phyloP scores from a whole-genome alignment of 2,329 filamentous ascomycete species.

The Drechslerella coelobrocha region DNA sequence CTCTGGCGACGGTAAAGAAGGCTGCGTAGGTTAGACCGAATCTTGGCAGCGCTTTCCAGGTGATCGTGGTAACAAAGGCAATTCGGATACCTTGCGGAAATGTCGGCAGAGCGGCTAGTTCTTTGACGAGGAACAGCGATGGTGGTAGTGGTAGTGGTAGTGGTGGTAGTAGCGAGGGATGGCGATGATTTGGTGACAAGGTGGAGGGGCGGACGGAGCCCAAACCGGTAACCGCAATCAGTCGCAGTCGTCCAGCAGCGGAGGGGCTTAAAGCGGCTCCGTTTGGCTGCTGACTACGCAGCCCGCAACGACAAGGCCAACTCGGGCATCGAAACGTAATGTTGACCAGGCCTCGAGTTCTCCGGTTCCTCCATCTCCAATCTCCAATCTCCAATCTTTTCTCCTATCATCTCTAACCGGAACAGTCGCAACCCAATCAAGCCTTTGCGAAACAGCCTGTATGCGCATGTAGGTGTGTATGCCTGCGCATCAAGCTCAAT shows the following conservation, averaged over 20 bases:
- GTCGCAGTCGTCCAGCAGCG: too few relatives aligned
- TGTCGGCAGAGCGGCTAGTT: background rate
- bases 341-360: too few relatives aligned
- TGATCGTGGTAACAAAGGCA: background rate
- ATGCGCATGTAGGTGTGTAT: background rate
- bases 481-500: background rate
- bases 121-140: background rate
- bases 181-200: background rate
- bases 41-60: background rate
- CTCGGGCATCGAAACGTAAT: too few relatives aligned
- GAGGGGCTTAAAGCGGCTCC: background rate
- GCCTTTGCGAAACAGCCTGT: background rate
- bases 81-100: background rate
- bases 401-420: background rate
- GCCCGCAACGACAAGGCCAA: background rate
- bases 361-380: background rate
- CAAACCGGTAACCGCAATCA: constrained; percentile 7
- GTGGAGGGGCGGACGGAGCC: background rate
- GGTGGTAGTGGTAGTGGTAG: constrained; percentile 1
- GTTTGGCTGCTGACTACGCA: background rate
- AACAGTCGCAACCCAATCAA: background rate
- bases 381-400: background rate
- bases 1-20: background rate
- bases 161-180: background rate
- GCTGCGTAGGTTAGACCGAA: background rate